Conservation (phyloP, 73 alveolate genomes). For the Uronychia setigera region DNA sequence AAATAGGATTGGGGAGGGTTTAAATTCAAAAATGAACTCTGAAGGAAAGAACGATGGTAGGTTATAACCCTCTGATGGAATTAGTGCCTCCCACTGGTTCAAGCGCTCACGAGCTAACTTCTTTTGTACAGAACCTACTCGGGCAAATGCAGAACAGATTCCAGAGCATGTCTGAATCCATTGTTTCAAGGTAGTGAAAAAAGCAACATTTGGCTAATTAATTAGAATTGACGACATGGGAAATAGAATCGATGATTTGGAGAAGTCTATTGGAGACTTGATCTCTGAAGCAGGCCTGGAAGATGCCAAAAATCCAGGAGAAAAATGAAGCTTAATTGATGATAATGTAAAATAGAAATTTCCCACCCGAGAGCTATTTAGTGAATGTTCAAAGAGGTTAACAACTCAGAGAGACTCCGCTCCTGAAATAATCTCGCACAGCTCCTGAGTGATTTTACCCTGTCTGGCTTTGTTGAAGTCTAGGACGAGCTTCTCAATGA, state of each 20-base stretch:
- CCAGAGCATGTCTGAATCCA: conserved; percentile 73
- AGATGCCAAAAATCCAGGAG: conserved; percentile 1
- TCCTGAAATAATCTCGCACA: conserved; percentile 92
- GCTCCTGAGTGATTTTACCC: conserved; percentile 86
- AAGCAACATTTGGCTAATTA: background rate
- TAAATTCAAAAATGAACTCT: background rate
- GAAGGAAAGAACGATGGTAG: background rate
- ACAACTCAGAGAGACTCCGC: conserved; percentile 79
- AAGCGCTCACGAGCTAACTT: conserved; percentile 69
- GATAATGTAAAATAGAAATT: background rate
- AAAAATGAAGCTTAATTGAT: too few species aligned
- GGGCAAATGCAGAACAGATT: conserved; percentile 77
- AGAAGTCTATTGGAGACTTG: conserved; percentile 76
- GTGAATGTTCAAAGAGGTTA: background rate
- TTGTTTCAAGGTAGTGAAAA: conserved; percentile 25
- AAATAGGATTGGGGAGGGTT: too few species aligned
- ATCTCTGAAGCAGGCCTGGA: conserved; percentile 68
- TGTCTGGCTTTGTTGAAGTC: conserved; percentile 90
- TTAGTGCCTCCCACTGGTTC: background rate
- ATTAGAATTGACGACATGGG: conserved; percentile 82
- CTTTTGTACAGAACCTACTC: conserved; percentile 70
- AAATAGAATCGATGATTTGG: conserved; percentile 75
- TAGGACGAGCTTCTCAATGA: conserved; percentile 78
- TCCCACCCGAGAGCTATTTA: too few species aligned
- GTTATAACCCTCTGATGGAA: background rate